A percentile compares a stretch with the other conserved stretches of the same genome.
Conservation (phyloP, 257 asterid genomes). For the Capsicum baccatum region DNA sequence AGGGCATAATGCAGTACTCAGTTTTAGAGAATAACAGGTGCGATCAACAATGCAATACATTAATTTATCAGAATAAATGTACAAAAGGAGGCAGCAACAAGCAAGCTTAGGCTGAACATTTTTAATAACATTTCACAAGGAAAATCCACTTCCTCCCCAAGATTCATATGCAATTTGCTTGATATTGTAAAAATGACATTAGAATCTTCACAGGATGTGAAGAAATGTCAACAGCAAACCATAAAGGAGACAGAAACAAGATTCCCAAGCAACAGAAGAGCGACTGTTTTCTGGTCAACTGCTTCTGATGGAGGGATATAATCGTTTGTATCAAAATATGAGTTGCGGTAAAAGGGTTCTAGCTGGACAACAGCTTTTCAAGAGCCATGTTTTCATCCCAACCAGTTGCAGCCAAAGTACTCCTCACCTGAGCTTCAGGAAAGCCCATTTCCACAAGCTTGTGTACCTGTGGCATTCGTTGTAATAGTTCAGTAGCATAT, state of each 20-base stretch:
- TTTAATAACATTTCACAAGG: background rate
- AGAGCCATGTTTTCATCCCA: conserved; percentile 96
- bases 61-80: background rate
- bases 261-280: background rate
- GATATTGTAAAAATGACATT: conserved; percentile 11
- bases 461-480: conserved; percentile 62
- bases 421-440: conserved; percentile 72
- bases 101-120: background rate
- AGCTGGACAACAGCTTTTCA: conserved; percentile 89
- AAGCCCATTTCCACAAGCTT: conserved; percentile 98
- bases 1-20: background rate
- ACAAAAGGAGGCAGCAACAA: conserved; percentile 11
- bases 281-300: background rate
- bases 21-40: background rate
- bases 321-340: conserved; percentile 17
- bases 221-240: conserved; percentile 13
- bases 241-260: background rate
- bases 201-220: conserved; percentile 18
- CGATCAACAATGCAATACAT: background rate
- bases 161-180: conserved; percentile 7
- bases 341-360: conserved; percentile 31
- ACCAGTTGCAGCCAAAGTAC: conserved; percentile 69
- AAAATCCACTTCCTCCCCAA: background rate
- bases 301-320: background rate
- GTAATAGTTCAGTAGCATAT: background rate